These are phyloP conservation scores for Psilocybe cubensis DNA, from an alignment of 768 basidiomycete genomes.

Conservation along the genomic window DNA sequence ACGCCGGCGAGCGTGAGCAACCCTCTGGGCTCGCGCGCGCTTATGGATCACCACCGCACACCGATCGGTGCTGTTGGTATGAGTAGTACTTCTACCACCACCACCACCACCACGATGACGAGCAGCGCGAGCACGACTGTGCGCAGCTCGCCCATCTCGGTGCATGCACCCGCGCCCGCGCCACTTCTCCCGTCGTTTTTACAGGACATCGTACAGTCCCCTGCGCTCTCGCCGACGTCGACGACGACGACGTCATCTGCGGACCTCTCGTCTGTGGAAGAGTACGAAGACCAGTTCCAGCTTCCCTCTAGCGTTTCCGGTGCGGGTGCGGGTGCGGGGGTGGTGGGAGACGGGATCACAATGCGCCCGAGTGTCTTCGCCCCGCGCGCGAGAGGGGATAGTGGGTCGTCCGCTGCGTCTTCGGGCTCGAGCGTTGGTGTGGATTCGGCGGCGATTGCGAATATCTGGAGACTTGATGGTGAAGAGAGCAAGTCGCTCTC, in stretches of 20 bases:
- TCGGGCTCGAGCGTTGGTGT: too few species aligned
- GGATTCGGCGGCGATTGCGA: conserved; percentile 44
- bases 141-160: conserved; percentile 19
- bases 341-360: too few species aligned
- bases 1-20: too few species aligned
- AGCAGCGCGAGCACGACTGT: conserved; percentile 18
- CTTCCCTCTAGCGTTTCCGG: too few species aligned
- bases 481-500: conserved; percentile 66
- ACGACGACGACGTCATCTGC: conserved; percentile 68
- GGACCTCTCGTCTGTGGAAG: conserved; percentile 68
- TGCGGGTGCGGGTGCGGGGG: too few species aligned
- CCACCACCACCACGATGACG: background rate
- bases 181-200: conserved; percentile 78
- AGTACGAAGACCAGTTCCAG: conserved; percentile 46
- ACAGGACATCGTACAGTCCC: conserved; percentile 73
- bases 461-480: conserved; percentile 76
- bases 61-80: background rate
- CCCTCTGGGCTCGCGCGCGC: too few species aligned
- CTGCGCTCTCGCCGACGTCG: conserved; percentile 57
- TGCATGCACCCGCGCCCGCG: conserved; percentile 46
- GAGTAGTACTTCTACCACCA: background rate
- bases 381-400: conserved; percentile 30
- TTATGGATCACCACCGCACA: conserved; percentile 4
- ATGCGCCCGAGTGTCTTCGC: conserved; percentile 27
- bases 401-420: conserved; percentile 27